These are phyloP conservation scores for Hypoxylon sp. DNA, from an alignment of 2,329 filamentous ascomycete genomes.

Conservation along the genomic window DNA sequence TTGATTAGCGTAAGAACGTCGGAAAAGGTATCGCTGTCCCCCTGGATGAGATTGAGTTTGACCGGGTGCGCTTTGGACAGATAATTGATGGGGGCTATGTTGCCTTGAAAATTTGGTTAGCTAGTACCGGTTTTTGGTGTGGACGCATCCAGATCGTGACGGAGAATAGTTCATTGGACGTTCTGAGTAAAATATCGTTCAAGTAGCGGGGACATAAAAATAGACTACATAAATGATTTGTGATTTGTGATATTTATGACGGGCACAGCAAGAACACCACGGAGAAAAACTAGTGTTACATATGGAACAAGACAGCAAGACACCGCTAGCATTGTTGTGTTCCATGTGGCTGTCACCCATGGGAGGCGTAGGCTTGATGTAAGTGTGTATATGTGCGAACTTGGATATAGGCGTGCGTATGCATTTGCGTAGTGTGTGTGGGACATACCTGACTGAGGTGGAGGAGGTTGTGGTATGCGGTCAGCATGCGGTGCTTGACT, in stretches of 20 bases:
- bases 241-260: conserved; percentile 1
- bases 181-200: conserved; percentile 1
- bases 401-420: conserved; percentile 1
- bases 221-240: conserved; percentile 18
- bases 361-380: conserved; percentile 21
- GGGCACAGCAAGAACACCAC: conserved; percentile 15
- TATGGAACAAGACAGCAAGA: conserved; percentile 25
- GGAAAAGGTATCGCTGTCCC: conserved; percentile 74
- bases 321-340: conserved; percentile 16
- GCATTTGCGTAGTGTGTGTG: conserved; percentile 24
- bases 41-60: conserved; percentile 64
- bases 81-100: conserved; percentile 63
- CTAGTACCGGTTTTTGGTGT: conserved; percentile 34
- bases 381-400: conserved; percentile 24
- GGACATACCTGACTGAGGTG: conserved; percentile 60
- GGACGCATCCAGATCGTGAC: conserved; percentile 13
- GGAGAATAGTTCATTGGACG: conserved; percentile 18
- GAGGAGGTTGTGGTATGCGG: conserved; percentile 59
- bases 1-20: conserved; percentile 78
- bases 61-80: conserved; percentile 59
- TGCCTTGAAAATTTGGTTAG: conserved; percentile 47
- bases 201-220: conserved; percentile 9
- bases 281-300: conserved; percentile 25
- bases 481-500: conserved; percentile 53
- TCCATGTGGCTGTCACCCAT: conserved; percentile 24